phyloP scores from a whole-genome alignment of 306 rosid genomes.

The Castanea sativa region DNA sequence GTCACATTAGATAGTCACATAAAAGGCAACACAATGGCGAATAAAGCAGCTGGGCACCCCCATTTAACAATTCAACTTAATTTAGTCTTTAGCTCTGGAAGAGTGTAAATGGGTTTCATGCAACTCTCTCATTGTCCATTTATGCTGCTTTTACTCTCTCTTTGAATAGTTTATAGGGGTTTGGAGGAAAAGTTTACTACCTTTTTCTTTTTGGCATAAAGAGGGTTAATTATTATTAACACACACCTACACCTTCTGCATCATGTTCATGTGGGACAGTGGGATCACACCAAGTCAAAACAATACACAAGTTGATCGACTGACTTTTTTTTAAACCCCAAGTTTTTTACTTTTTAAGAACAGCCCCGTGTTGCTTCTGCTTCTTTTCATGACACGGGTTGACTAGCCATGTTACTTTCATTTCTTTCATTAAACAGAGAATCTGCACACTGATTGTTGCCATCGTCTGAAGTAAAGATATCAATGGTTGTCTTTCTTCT shows the following conservation, averaged over 20 bases:
- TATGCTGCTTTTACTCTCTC: neutral
- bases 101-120: slow-evolving; percentile 14
- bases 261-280: slow-evolving; percentile 23
- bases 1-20: slow-evolving; percentile 14
- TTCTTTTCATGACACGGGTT: neutral
- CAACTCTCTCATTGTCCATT: slow-evolving; percentile 14
- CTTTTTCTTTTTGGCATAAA: slow-evolving; percentile 30
- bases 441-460: too few relatives aligned
- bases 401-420: neutral
- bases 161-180: slow-evolving; percentile 15
- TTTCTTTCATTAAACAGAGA: too few relatives aligned
- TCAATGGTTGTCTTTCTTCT: too few relatives aligned
- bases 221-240: slow-evolving; percentile 21
- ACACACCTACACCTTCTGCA: slow-evolving; percentile 31
- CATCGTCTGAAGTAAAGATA: too few relatives aligned
- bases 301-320: slow-evolving; percentile 7
- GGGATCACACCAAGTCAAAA: slow-evolving; percentile 27
- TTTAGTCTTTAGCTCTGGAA: slow-evolving; percentile 14
- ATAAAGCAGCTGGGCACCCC: slow-evolving; percentile 15
- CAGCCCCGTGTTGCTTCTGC: neutral
- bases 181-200: slow-evolving; percentile 30
- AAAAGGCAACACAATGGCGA: slow-evolving; percentile 19
- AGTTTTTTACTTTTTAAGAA: neutral
- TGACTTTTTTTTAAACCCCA: neutral
- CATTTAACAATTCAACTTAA: slow-evolving; percentile 25